Percentiles rank a stretch among this genome's conserved stretches.
phyloP scores from a whole-genome alignment of 208 protist genomes.

The Leishmania tarentolae region DNA sequence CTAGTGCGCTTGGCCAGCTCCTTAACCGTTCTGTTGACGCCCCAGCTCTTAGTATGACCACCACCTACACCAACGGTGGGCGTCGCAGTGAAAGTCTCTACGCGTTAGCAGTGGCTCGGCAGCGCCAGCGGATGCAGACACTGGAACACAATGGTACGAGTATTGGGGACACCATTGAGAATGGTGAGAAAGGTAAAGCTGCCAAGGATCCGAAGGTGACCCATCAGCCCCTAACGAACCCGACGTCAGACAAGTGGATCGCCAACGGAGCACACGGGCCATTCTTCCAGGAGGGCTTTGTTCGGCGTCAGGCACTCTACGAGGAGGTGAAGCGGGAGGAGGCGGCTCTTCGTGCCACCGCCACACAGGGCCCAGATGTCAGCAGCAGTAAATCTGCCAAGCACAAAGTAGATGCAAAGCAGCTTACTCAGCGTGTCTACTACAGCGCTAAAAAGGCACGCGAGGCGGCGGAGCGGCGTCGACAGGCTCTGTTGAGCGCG shows the following conservation, averaged over 20 bases:
- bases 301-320: conserved; percentile 73
- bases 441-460: conserved; percentile 33
- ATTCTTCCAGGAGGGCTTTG: conserved; percentile 76
- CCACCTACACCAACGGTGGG: neutral
- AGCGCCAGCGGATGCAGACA: conserved; percentile 11
- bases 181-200: neutral
- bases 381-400: neutral
- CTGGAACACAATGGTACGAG: neutral
- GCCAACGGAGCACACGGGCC: conserved; percentile 60
- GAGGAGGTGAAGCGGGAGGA: conserved; percentile 61
- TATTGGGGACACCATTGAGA: too few relatives aligned
- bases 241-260: conserved; percentile 69
- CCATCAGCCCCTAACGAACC: conserved; percentile 60
- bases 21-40: conserved; percentile 8
- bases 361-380: neutral
- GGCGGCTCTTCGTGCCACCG: conserved; percentile 16
- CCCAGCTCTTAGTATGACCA: conserved; percentile 1
- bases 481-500: conserved; percentile 16
- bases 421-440: conserved; percentile 62
- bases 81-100: conserved; percentile 30
- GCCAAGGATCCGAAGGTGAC: neutral
- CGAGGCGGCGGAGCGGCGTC: conserved; percentile 41
- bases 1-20: conserved; percentile 11
- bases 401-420: conserved; percentile 15
- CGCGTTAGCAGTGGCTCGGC: conserved; percentile 20